A percentile compares a stretch with the other conserved stretches of the same genome.
Evolutionary conservation across 2,329 filamentous ascomycete species (phyloP).

Genomic region (Colletotrichum theobromicola): DNA sequence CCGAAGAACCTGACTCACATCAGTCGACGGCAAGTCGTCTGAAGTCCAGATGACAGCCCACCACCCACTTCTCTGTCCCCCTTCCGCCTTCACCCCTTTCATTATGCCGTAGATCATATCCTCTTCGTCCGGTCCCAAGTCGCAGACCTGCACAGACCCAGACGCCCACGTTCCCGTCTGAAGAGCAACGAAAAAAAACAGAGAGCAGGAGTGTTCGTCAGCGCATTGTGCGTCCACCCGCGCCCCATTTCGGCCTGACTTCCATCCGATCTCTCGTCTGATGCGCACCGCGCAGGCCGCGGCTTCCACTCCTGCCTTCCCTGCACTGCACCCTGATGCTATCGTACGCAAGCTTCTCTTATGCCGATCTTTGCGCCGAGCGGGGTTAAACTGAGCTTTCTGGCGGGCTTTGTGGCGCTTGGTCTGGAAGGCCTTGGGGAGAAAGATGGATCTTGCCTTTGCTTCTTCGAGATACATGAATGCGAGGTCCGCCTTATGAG

Average conservation of each 20-base stretch:
- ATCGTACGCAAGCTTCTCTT: neutral
- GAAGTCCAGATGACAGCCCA: neutral
- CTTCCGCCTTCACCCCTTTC: neutral
- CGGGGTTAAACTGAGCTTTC: neutral
- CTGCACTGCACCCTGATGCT: neutral
- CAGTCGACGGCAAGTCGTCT: neutral
- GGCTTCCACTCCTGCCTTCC: neutral
- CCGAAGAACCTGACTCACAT: neutral
- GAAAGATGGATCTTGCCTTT: neutral
- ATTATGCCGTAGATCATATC: neutral
- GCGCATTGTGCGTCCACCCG: neutral
- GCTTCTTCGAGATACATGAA: neutral
- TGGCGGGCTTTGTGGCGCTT: neutral
- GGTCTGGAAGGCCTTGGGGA: neutral
- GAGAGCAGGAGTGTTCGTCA: neutral
- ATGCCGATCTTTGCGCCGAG: neutral
- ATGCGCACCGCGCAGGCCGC: neutral
- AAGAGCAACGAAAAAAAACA: neutral
- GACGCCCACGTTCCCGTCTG: neutral
- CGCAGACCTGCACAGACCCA: neutral
- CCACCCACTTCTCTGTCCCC: neutral
- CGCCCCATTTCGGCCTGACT: neutral
- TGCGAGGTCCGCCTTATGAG: rapidly evolving
- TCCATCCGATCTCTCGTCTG: conserved; percentile 11
- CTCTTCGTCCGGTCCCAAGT: neutral